phyloP scores from a whole-genome alignment of 2,329 filamentous ascomycete species.

The Ophiocordyceps camponoti-leonardi region DNA sequence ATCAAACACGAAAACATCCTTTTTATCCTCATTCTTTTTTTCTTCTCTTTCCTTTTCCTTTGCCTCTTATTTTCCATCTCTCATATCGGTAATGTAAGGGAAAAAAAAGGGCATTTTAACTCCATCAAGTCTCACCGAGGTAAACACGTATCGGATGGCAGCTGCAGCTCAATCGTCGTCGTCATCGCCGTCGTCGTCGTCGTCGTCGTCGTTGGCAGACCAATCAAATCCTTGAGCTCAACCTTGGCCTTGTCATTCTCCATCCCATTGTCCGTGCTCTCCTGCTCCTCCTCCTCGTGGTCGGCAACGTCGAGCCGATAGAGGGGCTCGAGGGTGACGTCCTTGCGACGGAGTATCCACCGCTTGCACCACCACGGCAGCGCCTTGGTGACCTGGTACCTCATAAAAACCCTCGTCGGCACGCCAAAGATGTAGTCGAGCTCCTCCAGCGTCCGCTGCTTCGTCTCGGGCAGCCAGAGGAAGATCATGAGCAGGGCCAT shows the following conservation, averaged over 20 bases:
- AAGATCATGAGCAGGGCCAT: slow-evolving; percentile 38
- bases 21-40: too few relatives aligned
- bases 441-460: slow-evolving; percentile 34
- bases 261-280: slow-evolving; percentile 11
- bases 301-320: slow-evolving; percentile 21
- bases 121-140: neutral
- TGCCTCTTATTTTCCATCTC: too few relatives aligned
- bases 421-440: slow-evolving; percentile 46
- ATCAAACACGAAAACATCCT: too few relatives aligned
- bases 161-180: neutral
- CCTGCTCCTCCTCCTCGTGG: slow-evolving; percentile 10
- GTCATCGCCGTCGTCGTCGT: slow-evolving; percentile 6
- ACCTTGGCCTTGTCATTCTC: slow-evolving; percentile 21
- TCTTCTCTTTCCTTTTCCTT: too few relatives aligned
- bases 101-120: too few relatives aligned
- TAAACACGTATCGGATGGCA: neutral
- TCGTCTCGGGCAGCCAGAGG: slow-evolving; percentile 40
- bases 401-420: slow-evolving; percentile 36
- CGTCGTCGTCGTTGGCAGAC: slow-evolving; percentile 9
- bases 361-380: slow-evolving; percentile 44
- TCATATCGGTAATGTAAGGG: too few relatives aligned
- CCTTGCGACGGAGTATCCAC: slow-evolving; percentile 33
- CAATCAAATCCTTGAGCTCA: slow-evolving; percentile 19
- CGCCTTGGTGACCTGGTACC: slow-evolving; percentile 37
- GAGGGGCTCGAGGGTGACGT: slow-evolving; percentile 21